A percentile compares a stretch with the other conserved stretches of the same genome.
These are phyloP conservation scores for Phytophthora nicotianae DNA, from an alignment of 352 stramenopile genomes.

Conservation along the genomic window DNA sequence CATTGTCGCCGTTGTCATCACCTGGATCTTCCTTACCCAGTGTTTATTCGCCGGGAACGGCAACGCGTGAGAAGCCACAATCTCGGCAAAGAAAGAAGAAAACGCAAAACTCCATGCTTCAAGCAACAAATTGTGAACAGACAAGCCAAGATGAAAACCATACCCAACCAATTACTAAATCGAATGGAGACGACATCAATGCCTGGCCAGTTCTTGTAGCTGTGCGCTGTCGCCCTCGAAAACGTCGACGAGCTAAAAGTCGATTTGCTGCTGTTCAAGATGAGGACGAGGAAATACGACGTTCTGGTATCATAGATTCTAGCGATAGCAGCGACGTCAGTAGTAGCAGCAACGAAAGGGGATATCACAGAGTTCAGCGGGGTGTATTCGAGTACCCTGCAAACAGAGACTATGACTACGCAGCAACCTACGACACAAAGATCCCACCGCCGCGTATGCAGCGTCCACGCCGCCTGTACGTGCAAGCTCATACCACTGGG, in stretches of 20 bases:
- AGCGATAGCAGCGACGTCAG: constrained; percentile 17
- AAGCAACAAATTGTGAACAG: neutral
- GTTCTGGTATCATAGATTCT: constrained; percentile 3
- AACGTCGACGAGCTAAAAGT: constrained; percentile 18
- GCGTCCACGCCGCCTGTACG: constrained; percentile 29
- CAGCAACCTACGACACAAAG: constrained; percentile 17
- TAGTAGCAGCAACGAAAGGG: constrained; percentile 21
- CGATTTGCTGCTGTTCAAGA: constrained; percentile 8
- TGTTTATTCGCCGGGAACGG: constrained; percentile 13
- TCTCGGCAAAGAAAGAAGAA: constrained; percentile 4
- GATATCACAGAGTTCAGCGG: constrained; percentile 22
- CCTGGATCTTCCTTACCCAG: constrained; percentile 23
- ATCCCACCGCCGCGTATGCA: constrained; percentile 29
- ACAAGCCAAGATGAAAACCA: neutral
- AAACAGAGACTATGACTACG: constrained; percentile 10
- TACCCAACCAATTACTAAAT: neutral
- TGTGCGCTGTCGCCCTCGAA: constrained; percentile 56
- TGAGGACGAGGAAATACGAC: constrained; percentile 11
- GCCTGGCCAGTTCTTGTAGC: constrained; percentile 52
- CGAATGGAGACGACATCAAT: constrained; percentile 8
- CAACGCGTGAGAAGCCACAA: neutral
- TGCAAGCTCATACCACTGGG: constrained; percentile 22
- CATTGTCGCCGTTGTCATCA: constrained; percentile 13
- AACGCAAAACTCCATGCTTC: neutral
- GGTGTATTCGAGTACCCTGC: constrained; percentile 38